Percentiles rank a stretch among this genome's conserved stretches.
phyloP scores from a whole-genome alignment of 441 rosid genomes.

The Euphorbia celastroides region DNA sequence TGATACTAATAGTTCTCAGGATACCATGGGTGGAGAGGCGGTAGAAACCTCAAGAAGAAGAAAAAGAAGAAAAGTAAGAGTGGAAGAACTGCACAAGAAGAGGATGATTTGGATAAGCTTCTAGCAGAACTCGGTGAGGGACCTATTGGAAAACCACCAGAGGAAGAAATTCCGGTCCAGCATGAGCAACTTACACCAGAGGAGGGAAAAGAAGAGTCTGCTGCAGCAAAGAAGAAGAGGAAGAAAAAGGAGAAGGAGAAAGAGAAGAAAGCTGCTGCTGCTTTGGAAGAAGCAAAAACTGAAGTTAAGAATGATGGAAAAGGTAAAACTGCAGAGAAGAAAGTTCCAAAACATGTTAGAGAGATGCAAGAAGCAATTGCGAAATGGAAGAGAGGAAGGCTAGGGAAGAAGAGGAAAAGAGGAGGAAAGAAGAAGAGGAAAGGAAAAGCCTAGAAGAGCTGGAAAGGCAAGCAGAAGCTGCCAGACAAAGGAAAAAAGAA shows the following conservation, averaged over 20 bases:
- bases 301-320: conserved; percentile 66
- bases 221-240: conserved; percentile 87
- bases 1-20: conserved; percentile 27
- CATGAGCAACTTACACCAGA: conserved; percentile 46
- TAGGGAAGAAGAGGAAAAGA: conserved; percentile 84
- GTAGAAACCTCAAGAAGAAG: conserved; percentile 71
- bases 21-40: conserved; percentile 36
- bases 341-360: conserved; percentile 86
- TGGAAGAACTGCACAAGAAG: conserved; percentile 90
- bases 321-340: conserved; percentile 80
- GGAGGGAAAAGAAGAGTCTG: conserved; percentile 69
- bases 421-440: conserved; percentile 92
- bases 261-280: conserved; percentile 70
- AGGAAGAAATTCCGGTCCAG: conserved; percentile 46
- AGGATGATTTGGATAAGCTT: conserved; percentile 90
- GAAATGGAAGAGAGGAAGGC: conserved; percentile 78
- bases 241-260: conserved; percentile 91
- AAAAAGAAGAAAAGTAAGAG: conserved; percentile 80
- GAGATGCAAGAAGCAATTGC: conserved; percentile 96
- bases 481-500: conserved; percentile 79
- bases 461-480: conserved; percentile 93
- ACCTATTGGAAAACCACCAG: conserved; percentile 38
- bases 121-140: conserved; percentile 81
- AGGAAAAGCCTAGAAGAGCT: conserved; percentile 78
- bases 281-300: conserved; percentile 39